Base-by-base conservation (phyloP, 2,329 filamentous ascomycete genomes). In the Ceratocystis destructans region DNA sequence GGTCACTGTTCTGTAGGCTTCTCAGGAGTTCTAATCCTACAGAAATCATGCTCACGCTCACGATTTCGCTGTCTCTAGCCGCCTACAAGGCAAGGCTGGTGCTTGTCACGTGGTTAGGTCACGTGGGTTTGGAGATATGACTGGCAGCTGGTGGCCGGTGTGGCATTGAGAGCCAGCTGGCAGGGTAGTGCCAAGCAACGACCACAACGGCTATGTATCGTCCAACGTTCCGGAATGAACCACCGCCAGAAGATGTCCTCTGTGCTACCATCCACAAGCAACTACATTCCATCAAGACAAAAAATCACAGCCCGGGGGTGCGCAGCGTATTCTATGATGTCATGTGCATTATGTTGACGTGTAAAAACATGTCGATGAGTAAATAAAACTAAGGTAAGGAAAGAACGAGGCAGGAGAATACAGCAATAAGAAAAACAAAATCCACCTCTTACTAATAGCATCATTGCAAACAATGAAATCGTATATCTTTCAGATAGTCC, bases 391-490 rank as follows among this genome's bases (percentile, higher is more conserved):
- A 31, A 28, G 22, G 53, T 25, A 33, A 53, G 28, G 22, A 20
- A 64, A 64, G 22, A 20, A n/a, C 62, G 15, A 28, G 53, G 45
- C 61, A 64, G 33, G n/a, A 62, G 46, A 37, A 64, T 59, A 59
- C 46, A 57, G 37, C 37, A 41, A 12, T 44, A 45, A 64, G n/a
- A 44, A n/a, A n/a, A 50, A 37, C 33, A 55, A 66, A 66, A 45
- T 62, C 61, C 55, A 45, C 63, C 63, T 64, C 67, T 59, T 25
- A 66, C 64, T 66, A 41, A 7, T 33, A 59, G 17, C 7, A 59
- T 50, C 64, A 68, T 66, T 61, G 59, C 28, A 66, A 64, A 68
- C 66, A 68, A 68, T 68, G 61, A 53, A 68, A 66, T 68, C 67
- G 53, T 68, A 66, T 64, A 64, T 67, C 33, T 61, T 66, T 68